Evolutionary conservation across 177 flowering plant species (phyloP).

Genomic region (Tripterygium wilfordii): DNA sequence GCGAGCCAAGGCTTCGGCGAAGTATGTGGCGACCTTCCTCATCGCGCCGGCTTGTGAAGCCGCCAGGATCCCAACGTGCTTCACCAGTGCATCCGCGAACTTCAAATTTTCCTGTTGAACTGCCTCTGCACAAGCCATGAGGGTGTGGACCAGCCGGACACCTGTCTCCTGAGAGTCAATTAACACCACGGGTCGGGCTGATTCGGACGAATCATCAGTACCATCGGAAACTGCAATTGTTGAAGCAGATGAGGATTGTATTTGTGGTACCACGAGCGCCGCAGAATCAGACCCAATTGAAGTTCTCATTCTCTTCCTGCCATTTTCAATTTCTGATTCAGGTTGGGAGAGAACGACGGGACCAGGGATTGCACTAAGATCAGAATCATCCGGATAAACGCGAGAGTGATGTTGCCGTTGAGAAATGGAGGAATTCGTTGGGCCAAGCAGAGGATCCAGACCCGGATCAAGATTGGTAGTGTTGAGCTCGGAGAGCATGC

Average conservation of each 20-base stretch:
- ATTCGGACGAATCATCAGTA: slow-evolving; percentile 4
- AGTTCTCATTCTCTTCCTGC: slow-evolving; percentile 22
- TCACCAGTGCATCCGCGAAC: slow-evolving; percentile 40
- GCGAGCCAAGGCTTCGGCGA: slow-evolving; percentile 43
- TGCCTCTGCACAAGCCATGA: slow-evolving; percentile 54
- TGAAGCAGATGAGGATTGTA: not conserved
- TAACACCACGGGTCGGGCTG: slow-evolving; percentile 29
- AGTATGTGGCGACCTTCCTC: slow-evolving; percentile 50
- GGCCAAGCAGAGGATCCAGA: slow-evolving; percentile 1
- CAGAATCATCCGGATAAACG: slow-evolving; percentile 21
- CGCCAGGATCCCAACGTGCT: slow-evolving; percentile 33
- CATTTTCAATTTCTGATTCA: not conserved
- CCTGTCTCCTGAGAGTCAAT: slow-evolving; percentile 51
- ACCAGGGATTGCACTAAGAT: slow-evolving; percentile 48
- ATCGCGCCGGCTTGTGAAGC: slow-evolving; percentile 46
- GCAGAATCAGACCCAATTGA: slow-evolving; percentile 9
- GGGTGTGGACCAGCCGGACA: slow-evolving; percentile 39
- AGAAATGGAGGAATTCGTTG: slow-evolving; percentile 1
- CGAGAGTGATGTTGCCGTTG: slow-evolving; percentile 3
- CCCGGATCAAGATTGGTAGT: not conserved
- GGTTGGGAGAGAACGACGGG: slow-evolving; percentile 21
- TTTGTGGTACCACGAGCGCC: not conserved
- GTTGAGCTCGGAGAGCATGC: slow-evolving; percentile 34
- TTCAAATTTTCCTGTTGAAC: slow-evolving; percentile 35
- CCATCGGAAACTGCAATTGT: not conserved